Percentiles rank a stretch among this genome's conserved stretches.
Evolutionary conservation across 805 yeast genomes (phyloP).

Genomic region (Yarrowia divulgata): DNA sequence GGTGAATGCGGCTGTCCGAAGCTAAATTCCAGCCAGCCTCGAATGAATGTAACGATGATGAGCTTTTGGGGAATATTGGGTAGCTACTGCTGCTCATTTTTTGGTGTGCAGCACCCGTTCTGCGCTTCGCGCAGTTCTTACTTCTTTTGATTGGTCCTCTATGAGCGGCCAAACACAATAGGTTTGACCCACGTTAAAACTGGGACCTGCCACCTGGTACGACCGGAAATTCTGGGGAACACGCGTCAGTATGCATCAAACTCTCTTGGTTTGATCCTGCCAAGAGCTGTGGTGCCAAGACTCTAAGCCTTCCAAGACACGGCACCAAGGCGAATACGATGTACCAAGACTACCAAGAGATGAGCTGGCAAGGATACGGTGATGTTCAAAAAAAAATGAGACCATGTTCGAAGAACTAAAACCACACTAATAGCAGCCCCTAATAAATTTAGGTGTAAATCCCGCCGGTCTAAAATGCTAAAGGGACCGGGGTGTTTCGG

Average conservation of each 20-base stretch:
- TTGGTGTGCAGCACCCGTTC: too few species aligned
- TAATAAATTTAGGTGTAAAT: not conserved
- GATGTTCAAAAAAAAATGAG: too few species aligned
- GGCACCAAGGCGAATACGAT: constrained; percentile 12
- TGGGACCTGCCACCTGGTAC: too few species aligned
- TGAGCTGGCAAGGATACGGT: not conserved
- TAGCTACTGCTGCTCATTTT: too few species aligned
- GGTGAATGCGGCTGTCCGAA: not conserved
- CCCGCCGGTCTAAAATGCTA: not conserved
- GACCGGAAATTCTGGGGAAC: constrained; percentile 17
- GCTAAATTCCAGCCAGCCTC: not conserved
- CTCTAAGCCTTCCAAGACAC: not conserved
- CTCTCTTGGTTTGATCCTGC: not conserved
- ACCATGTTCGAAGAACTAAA: too few species aligned
- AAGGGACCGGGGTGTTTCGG: constrained; percentile 10
- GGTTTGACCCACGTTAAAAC: not conserved
- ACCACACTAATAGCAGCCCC: too few species aligned
- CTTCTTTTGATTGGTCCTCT: too few species aligned
- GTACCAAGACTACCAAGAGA: not conserved
- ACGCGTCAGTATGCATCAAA: not conserved
- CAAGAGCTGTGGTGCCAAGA: not conserved
- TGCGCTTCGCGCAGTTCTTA: too few species aligned
- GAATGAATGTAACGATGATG: too few species aligned
- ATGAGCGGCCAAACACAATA: not conserved
- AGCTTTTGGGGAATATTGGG: too few species aligned